A percentile compares a stretch with the other conserved stretches of the same genome.
phyloP scores from a whole-genome alignment of 2,329 filamentous ascomycete genomes.

The Exophiala xenobiotica region DNA sequence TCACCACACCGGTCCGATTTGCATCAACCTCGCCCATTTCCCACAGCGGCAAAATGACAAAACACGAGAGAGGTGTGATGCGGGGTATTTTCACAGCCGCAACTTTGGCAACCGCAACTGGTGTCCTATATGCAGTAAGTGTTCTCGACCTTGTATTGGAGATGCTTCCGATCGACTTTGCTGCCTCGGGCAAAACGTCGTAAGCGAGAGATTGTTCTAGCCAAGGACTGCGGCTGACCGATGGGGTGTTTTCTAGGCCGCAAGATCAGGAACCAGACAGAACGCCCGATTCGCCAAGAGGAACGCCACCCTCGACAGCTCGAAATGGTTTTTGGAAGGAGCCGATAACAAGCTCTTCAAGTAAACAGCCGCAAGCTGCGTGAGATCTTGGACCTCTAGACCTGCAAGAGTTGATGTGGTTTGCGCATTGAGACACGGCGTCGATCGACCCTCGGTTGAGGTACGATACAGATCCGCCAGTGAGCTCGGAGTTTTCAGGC shows the following conservation, averaged over 20 bases:
- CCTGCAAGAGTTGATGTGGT: neutral
- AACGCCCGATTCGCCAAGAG: conserved; percentile 19
- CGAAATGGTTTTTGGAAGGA: conserved; percentile 26
- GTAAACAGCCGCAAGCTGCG: conserved; percentile 2
- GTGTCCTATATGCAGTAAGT: conserved; percentile 26
- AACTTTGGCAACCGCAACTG: conserved; percentile 13
- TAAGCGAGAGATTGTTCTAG: neutral
- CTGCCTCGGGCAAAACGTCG: conserved; percentile 9
- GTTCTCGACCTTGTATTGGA: conserved; percentile 14
- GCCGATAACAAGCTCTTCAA: conserved; percentile 13
- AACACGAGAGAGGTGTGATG: conserved; percentile 16
- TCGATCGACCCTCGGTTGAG: conserved; percentile 1
- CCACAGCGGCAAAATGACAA: conserved; percentile 5
- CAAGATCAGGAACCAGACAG: conserved; percentile 21
- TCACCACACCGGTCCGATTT: conserved; percentile 20
- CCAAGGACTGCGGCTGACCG: conserved; percentile 5
- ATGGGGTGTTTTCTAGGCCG: conserved; percentile 11
- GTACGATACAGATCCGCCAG: conserved; percentile 3
- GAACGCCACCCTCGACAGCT: conserved; percentile 20
- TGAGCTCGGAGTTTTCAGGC: neutral
- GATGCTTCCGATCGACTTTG: conserved; percentile 20
- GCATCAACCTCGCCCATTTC: conserved; percentile 11
- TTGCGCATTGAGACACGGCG: neutral
- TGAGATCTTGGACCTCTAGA: neutral
- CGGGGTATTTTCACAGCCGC: conserved; percentile 17